Conservation (phyloP, 805 yeast species). For the Cyberlindnera maritima region DNA sequence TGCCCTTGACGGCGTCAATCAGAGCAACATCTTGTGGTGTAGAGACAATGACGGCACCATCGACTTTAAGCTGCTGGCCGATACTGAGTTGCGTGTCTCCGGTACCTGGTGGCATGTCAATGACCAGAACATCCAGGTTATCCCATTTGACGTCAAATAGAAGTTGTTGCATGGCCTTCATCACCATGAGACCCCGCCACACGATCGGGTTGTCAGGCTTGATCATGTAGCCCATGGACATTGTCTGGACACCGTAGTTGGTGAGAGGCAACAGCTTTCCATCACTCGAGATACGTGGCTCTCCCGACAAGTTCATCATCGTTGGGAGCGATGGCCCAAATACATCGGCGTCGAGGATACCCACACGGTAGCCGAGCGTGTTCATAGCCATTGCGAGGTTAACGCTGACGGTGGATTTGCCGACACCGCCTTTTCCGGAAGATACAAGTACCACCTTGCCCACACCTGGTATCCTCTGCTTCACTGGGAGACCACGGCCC, state of each 20-base stretch:
- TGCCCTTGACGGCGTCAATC: slow-evolving; percentile 76
- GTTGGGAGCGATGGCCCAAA: slow-evolving; percentile 86
- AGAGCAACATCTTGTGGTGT: slow-evolving; percentile 87
- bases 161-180: slow-evolving; percentile 84
- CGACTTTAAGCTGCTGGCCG: slow-evolving; percentile 72
- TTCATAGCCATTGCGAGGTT: slow-evolving; percentile 66
- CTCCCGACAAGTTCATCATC: slow-evolving; percentile 64
- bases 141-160: slow-evolving; percentile 80
- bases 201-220: slow-evolving; percentile 66
- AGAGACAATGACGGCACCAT: slow-evolving; percentile 79
- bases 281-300: slow-evolving; percentile 51
- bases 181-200: slow-evolving; percentile 86
- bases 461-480: slow-evolving; percentile 57
- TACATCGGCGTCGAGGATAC: slow-evolving; percentile 75
- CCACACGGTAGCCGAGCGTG: slow-evolving; percentile 52
- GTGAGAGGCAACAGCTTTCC: slow-evolving; percentile 64
- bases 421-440: slow-evolving; percentile 83
- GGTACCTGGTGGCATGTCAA: slow-evolving; percentile 91
- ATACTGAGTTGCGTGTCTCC: slow-evolving; percentile 84
- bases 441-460: slow-evolving; percentile 63
- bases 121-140: slow-evolving; percentile 59
- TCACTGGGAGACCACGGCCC: slow-evolving; percentile 54
- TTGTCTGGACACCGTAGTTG: slow-evolving; percentile 75
- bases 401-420: slow-evolving; percentile 71
- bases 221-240: slow-evolving; percentile 87